Conservation (phyloP, 31 red algal genomes). For the Bonnemaisonia californica region DNA sequence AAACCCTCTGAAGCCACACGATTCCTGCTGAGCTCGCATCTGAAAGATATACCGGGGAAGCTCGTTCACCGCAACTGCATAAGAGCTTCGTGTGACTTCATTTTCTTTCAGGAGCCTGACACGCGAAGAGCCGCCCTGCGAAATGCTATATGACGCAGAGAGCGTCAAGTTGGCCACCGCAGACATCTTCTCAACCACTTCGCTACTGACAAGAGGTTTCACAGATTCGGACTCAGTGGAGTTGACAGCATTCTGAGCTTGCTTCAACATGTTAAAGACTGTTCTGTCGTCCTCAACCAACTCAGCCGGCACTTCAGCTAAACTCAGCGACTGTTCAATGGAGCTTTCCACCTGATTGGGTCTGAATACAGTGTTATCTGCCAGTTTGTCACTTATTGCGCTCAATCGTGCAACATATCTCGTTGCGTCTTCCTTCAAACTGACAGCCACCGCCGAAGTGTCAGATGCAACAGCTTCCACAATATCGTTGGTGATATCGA, state of each 20-base stretch:
- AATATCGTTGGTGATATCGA: slow-evolving; percentile 16
- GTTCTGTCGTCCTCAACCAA: slow-evolving; percentile 44
- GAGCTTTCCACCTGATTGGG: slow-evolving; percentile 50
- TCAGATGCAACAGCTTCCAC: slow-evolving; percentile 8
- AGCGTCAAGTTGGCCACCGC: slow-evolving; percentile 51
- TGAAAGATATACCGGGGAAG: slow-evolving; percentile 17
- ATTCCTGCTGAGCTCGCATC: slow-evolving; percentile 49
- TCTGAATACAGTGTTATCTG: slow-evolving; percentile 35
- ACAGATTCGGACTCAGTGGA: slow-evolving; percentile 20
- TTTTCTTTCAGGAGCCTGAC: slow-evolving; percentile 23
- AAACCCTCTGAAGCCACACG: slow-evolving; percentile 31
- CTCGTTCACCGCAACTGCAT: slow-evolving; percentile 23
- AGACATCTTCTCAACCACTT: slow-evolving; percentile 46
- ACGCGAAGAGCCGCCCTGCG: slow-evolving; percentile 42
- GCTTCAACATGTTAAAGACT: slow-evolving; percentile 26
- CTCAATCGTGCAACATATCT: slow-evolving; percentile 41
- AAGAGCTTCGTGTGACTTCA: slow-evolving; percentile 21
- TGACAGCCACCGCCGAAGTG: slow-evolving; percentile 27
- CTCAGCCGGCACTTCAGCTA: slow-evolving; percentile 23
- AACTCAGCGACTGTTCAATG: slow-evolving; percentile 39
- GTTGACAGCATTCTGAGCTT: slow-evolving; percentile 37
- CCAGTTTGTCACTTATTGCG: slow-evolving; percentile 38
- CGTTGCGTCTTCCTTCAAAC: slow-evolving; percentile 15
- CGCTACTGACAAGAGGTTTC: slow-evolving; percentile 37
- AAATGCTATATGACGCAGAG: slow-evolving; percentile 28